These are phyloP conservation scores for Jatropha multifida DNA, from an alignment of 441 rosid genomes.

Conservation along the genomic window DNA sequence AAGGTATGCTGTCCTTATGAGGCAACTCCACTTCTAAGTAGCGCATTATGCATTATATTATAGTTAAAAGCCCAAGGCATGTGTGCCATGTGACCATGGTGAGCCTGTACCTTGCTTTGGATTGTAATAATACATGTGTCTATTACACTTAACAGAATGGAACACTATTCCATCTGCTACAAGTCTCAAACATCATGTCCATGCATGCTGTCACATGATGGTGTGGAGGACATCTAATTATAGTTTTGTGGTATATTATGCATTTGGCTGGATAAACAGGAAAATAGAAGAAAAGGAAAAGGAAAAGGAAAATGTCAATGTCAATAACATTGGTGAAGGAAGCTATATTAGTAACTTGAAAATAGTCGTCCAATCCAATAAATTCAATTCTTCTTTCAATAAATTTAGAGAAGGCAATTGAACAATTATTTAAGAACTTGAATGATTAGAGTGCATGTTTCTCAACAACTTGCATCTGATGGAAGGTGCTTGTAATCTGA, in stretches of 20 bases:
- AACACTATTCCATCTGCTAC: background rate
- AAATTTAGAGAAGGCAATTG: background rate
- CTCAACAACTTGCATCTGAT: background rate
- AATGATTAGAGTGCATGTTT: background rate
- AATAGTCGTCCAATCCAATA: background rate
- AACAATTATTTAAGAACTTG: background rate
- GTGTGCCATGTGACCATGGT: too few species aligned
- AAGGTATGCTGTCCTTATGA: conserved; percentile 51
- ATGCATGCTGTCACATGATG: background rate
- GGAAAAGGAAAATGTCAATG: background rate
- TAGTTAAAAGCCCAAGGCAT: too few species aligned
- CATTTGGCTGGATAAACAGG: background rate
- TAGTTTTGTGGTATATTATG: too few species aligned
- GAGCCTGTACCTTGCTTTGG: background rate
- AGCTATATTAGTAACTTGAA: background rate
- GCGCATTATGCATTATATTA: too few species aligned
- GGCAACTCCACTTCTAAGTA: background rate
- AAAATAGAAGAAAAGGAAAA: background rate
- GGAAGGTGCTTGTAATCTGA: background rate
- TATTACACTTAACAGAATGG: conserved; percentile 5
- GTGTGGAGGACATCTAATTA: background rate
- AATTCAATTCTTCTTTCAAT: background rate
- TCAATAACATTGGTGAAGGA: background rate
- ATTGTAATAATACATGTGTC: background rate
- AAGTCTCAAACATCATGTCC: background rate